Evolutionary conservation across 2,329 filamentous ascomycete genomes (phyloP).

Genomic region (Aspergillus unguis): DNA sequence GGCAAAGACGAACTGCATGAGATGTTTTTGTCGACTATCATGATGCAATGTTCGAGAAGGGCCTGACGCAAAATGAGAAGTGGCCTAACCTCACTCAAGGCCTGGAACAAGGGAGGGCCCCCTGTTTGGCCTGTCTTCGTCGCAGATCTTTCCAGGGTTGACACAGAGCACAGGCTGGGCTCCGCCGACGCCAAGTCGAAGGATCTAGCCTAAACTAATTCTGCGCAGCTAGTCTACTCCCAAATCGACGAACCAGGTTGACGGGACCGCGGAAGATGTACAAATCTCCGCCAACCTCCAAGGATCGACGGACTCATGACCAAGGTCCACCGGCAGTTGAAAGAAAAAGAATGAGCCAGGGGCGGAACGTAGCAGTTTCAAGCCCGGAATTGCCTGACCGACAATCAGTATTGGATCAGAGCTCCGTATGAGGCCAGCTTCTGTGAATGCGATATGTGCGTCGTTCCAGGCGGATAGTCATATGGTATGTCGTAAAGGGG

Average conservation of each 20-base stretch:
- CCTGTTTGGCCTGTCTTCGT: not conserved
- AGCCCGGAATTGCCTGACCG: not conserved
- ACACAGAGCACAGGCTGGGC: not conserved
- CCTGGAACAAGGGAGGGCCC: conserved; percentile 1
- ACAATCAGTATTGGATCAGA: not conserved
- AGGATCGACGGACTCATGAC: conserved; percentile 13
- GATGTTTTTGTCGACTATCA: not conserved
- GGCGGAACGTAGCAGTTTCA: conserved; percentile 2
- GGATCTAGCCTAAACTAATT: conserved; percentile 6
- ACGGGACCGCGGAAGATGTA: conserved; percentile 18
- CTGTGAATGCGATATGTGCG: not conserved
- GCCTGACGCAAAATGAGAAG: not conserved
- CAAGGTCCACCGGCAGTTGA: conserved; percentile 3
- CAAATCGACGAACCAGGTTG: conserved; percentile 18
- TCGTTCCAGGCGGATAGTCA: conserved; percentile 1
- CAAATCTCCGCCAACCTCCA: conserved; percentile 16
- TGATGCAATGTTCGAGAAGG: not conserved
- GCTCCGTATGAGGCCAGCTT: not conserved
- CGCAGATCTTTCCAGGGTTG: conserved; percentile 2
- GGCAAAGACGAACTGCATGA: not conserved
- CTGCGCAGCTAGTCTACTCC: not conserved
- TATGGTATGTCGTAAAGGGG: not conserved
- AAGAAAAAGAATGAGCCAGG: conserved; percentile 1
- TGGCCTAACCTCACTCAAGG: conserved; percentile 2
- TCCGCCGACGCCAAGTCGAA: conserved; percentile 3